These are phyloP conservation scores for Shiraia sp. DNA, from an alignment of 2,329 filamentous ascomycete genomes.

Conservation along the genomic window DNA sequence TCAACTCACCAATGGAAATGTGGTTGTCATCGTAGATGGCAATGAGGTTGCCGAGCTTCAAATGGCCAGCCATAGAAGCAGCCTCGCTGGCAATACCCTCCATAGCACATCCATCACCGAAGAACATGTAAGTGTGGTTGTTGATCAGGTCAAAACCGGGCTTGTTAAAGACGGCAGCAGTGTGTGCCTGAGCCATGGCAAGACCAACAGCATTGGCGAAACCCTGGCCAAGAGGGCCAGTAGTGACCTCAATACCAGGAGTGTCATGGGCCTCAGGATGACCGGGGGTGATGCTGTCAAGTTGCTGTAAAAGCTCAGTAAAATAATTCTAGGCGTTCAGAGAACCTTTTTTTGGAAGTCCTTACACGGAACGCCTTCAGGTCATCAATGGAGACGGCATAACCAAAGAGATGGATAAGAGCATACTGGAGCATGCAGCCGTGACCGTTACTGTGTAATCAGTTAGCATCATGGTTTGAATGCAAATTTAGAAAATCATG, in stretches of 20 bases:
- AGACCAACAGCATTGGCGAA: conserved; percentile 97
- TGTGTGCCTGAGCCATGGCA: conserved; percentile 93
- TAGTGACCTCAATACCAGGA: conserved; percentile 96
- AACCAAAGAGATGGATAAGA: conserved; percentile 95
- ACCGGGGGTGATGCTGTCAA: conserved; percentile 85
- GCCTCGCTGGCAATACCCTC: conserved; percentile 96
- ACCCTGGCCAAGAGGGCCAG: conserved; percentile 95
- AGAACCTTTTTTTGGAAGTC: conserved; percentile 43
- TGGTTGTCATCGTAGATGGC: conserved; percentile 98
- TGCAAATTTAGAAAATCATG: too few species aligned
- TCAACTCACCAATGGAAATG: conserved; percentile 72
- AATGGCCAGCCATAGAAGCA: conserved; percentile 87
- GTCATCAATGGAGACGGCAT: conserved; percentile 83
- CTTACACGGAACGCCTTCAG: conserved; percentile 95
- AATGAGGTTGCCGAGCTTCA: conserved; percentile 97
- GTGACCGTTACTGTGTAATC: conserved; percentile 79
- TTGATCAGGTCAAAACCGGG: conserved; percentile 86
- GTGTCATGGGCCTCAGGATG: conserved; percentile 98
- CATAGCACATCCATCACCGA: conserved; percentile 98
- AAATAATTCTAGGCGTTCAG: conserved; percentile 49
- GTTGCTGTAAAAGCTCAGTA: conserved; percentile 52
- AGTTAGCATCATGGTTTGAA: conserved; percentile 18
- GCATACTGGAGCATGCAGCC: conserved; percentile 99
- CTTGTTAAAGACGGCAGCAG: conserved; percentile 93
- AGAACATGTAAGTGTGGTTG: conserved; percentile 97